phyloP scores from a whole-genome alignment of 176 grass and related monocot species.

The Zizania latifolia region DNA sequence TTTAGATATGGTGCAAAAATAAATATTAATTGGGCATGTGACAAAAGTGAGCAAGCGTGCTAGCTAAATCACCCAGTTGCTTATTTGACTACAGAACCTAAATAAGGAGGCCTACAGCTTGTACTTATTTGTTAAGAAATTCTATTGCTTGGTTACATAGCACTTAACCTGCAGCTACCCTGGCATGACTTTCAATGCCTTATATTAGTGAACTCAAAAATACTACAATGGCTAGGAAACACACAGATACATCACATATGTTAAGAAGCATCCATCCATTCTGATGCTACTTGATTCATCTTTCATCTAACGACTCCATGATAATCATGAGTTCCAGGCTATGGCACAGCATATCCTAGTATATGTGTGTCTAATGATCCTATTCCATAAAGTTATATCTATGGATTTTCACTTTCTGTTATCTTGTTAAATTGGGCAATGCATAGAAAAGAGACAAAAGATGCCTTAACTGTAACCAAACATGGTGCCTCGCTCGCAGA shows the following conservation, averaged over 20 bases:
- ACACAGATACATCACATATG: neutral
- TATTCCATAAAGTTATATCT: neutral
- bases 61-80: neutral
- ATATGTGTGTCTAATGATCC: neutral
- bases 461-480: constrained; percentile 89
- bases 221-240: neutral
- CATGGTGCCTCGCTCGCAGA: constrained; percentile 98
- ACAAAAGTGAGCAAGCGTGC: neutral
- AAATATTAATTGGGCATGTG: neutral
- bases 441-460: constrained; percentile 24
- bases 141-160: neutral
- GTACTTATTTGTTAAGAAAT: neutral
- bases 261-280: neutral
- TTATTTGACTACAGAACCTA: neutral
- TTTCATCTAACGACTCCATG: neutral
- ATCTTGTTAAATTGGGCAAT: neutral
- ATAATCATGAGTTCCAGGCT: neutral
- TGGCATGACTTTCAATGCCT: neutral
- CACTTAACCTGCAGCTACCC: constrained; percentile 2
- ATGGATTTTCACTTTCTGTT: neutral
- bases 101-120: neutral
- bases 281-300: neutral
- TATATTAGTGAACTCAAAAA: constrained; percentile 14
- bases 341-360: neutral
- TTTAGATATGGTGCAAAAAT: neutral